These are phyloP conservation scores for Podochytrium sp. DNA, from an alignment of 192 early-diverging fungal genomes.

Conservation along the genomic window DNA sequence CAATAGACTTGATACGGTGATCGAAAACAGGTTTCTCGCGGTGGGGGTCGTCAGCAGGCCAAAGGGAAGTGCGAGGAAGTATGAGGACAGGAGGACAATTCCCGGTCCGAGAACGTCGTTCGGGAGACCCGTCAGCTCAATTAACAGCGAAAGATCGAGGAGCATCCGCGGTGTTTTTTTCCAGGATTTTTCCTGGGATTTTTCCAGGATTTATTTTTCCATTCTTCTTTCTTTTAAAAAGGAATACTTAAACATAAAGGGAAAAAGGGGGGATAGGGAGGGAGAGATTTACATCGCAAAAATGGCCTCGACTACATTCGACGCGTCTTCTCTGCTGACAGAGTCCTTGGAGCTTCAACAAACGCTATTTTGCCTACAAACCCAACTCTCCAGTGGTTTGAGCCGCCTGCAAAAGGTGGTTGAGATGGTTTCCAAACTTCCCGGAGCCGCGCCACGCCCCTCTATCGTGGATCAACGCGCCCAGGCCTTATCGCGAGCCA, in stretches of 20 bases:
- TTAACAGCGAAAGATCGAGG: background rate
- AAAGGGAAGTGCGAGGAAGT: conserved; percentile 23
- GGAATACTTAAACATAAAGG: too few relatives aligned
- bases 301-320: background rate
- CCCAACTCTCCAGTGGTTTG: background rate
- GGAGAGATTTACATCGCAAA: background rate
- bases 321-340: background rate
- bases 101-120: conserved; percentile 17
- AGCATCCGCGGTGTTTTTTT: background rate
- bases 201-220: background rate
- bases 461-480: too few relatives aligned
- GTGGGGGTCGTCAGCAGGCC: background rate
- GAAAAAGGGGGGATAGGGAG: too few relatives aligned
- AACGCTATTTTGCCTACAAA: background rate
- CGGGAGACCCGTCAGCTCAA: background rate
- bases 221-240: too few relatives aligned
- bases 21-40: background rate
- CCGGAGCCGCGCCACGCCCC: too few relatives aligned
- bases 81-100: conserved; percentile 5
- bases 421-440: background rate
- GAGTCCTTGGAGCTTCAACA: background rate
- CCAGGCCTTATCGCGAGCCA: too few relatives aligned
- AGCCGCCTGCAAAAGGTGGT: background rate
- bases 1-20: background rate
- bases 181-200: background rate